A percentile compares a stretch with the other conserved stretches of the same genome.
Conservation (phyloP, 345 rosid species). For the Cochlearia excelsa region DNA sequence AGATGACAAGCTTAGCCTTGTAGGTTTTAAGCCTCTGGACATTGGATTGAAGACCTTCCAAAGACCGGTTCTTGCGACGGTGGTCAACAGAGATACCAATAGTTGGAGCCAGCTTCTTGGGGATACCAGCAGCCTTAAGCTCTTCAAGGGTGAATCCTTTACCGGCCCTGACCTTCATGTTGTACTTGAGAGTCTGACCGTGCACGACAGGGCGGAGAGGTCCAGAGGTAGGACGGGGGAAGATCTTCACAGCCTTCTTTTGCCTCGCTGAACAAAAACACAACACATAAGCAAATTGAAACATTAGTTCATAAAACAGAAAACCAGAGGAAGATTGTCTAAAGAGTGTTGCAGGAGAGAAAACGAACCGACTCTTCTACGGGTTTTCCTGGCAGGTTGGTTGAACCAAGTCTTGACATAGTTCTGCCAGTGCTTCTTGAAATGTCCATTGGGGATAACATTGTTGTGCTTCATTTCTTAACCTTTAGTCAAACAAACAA, state of each 20-base stretch:
- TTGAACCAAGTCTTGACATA: slow-evolving; percentile 85
- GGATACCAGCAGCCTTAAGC: slow-evolving; percentile 87
- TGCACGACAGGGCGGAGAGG: slow-evolving; percentile 82
- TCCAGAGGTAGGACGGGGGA: slow-evolving; percentile 84
- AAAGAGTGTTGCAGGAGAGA: not conserved
- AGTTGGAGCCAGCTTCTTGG: slow-evolving; percentile 79
- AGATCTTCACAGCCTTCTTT: slow-evolving; percentile 78
- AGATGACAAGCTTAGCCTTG: slow-evolving; percentile 85
- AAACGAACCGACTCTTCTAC: slow-evolving; percentile 55
- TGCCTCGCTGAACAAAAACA: slow-evolving; percentile 57
- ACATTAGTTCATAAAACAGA: not conserved
- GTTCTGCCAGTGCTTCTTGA: slow-evolving; percentile 85
- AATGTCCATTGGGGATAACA: slow-evolving; percentile 63
- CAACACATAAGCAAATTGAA: not conserved
- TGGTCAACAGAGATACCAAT: slow-evolving; percentile 81
- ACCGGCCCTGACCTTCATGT: slow-evolving; percentile 86
- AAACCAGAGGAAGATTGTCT: not conserved
- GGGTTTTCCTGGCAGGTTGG: slow-evolving; percentile 75
- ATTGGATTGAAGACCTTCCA: slow-evolving; percentile 80
- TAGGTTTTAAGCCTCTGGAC: slow-evolving; percentile 88
- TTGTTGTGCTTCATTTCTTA: slow-evolving; percentile 70
- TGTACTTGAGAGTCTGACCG: slow-evolving; percentile 84
- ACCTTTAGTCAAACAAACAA: not conserved
- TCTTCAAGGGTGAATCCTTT: slow-evolving; percentile 87
- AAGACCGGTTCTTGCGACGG: slow-evolving; percentile 67